Conservation (phyloP, 2,329 filamentous ascomycete genomes). For the Penicillium aurantiogriseum region DNA sequence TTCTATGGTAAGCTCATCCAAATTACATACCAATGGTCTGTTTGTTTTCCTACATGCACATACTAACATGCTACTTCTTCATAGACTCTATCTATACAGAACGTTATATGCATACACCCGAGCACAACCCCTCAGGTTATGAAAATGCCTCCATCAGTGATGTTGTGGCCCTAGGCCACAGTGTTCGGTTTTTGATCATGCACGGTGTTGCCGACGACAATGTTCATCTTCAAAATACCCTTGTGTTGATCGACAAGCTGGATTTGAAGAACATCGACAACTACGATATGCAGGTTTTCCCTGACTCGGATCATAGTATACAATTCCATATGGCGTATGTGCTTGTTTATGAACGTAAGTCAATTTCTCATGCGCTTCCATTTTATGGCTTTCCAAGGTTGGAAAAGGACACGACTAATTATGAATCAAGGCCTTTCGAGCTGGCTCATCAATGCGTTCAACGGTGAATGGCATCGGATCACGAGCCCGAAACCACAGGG, state of each 20-base stretch:
- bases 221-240: constrained; percentile 92
- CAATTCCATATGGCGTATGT: constrained; percentile 89
- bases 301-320: constrained; percentile 92
- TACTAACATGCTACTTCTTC: background rate
- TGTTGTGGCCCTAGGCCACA: constrained; percentile 67
- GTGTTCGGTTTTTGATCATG: constrained; percentile 89
- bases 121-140: constrained; percentile 78
- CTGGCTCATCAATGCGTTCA: constrained; percentile 97
- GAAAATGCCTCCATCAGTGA: constrained; percentile 71
- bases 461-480: constrained; percentile 81
- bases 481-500: constrained; percentile 50
- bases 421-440: constrained; percentile 50
- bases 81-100: constrained; percentile 41
- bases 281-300: constrained; percentile 95
- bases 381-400: background rate
- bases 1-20: constrained; percentile 63
- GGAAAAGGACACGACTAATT: constrained; percentile 1
- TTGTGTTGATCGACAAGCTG: constrained; percentile 81
- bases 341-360: constrained; percentile 89
- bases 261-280: constrained; percentile 81
- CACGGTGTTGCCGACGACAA: constrained; percentile 97
- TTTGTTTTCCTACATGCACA: background rate
- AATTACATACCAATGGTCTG: too few relatives aligned
- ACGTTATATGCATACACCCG: constrained; percentile 93
- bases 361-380: background rate